Base-by-base conservation (phyloP, 2,329 filamentous ascomycete species). In the Aspergillus aculeatinus region DNA sequence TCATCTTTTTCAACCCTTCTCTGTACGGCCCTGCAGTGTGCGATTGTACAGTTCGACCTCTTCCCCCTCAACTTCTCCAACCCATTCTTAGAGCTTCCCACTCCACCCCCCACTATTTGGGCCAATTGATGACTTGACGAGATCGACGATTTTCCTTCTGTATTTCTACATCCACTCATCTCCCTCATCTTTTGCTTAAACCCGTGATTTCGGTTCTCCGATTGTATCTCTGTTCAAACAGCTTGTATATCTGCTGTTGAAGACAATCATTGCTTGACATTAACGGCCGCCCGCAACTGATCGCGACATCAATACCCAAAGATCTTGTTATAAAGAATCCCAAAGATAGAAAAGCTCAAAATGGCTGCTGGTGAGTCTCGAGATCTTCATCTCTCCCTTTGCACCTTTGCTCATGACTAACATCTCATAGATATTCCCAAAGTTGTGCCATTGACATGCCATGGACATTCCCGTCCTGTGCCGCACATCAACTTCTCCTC, bases 401-500 rank as follows among this genome's bases (percentile, higher is more conserved):
- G 42, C 42, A 35, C 4, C 3, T 25, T 14, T 5, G 19, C 44
- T 35, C 21, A n/a, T 52, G 25, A 29, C 60, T 63, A 42, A 67
- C 35, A 33, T 31, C 14, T 44, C 16, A 7, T 59, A 79, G 77
- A 79, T 65, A 74, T 76, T n/a, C 76, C 76, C 16, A 79, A 79
- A 65, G 91, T 92, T 60, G 92, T 96, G 57, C 93, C 93, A 59
- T 80, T 97, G 75, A 97, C 93, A 66, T 97, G 93, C 77, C 93
- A 97, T 77, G 93, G 93, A 64, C 93, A 97, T 77, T 96, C 93
- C 55, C 87, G 93, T 61, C 93, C 93, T 1, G 92, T 97, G 56
- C 92, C 93, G 6, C 93, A 97, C 76, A 85, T 96, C 70, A 90
- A 87, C 76, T 97, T 97, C 79, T 97, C 93, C 25, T 86, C 89